Evolutionary conservation across 176 grass and related monocot genomes (phyloP).

Genomic region (Avena sativa): DNA sequence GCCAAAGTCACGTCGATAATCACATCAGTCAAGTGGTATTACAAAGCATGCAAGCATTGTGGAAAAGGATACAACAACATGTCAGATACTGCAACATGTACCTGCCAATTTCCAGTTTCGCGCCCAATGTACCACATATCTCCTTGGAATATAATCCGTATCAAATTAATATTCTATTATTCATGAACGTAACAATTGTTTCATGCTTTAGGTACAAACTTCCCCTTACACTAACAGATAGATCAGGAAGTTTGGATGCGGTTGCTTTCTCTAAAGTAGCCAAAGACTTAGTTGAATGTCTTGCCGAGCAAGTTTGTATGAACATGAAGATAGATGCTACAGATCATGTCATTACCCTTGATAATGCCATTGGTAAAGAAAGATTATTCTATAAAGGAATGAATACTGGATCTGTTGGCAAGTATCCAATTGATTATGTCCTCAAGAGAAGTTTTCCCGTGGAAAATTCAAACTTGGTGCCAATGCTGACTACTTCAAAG

Average conservation of each 20-base stretch:
- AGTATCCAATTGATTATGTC: background rate
- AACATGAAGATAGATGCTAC: background rate
- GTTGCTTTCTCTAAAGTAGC: background rate
- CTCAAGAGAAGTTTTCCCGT: background rate
- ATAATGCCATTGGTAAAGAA: background rate
- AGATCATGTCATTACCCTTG: background rate
- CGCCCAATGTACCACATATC: background rate
- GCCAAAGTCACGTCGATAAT: background rate
- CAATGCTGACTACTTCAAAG: background rate
- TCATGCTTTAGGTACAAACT: background rate
- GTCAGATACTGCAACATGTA: background rate
- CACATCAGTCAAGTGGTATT: constrained; percentile 2
- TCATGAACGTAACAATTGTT: background rate
- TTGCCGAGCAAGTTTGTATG: background rate
- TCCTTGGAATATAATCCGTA: background rate
- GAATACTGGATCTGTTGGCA: background rate
- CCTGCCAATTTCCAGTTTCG: background rate
- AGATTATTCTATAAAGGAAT: background rate
- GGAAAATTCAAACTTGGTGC: background rate
- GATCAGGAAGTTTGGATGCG: background rate
- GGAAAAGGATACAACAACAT: background rate
- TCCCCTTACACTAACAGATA: background rate
- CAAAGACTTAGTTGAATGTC: background rate
- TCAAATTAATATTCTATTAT: background rate
- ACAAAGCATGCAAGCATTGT: constrained; percentile 17